Evolutionary conservation across 192 early-diverging fungal genomes (phyloP), one percentile per base, ranked within the genome.

Genomic region (Rhizophagus clarus): DNA sequence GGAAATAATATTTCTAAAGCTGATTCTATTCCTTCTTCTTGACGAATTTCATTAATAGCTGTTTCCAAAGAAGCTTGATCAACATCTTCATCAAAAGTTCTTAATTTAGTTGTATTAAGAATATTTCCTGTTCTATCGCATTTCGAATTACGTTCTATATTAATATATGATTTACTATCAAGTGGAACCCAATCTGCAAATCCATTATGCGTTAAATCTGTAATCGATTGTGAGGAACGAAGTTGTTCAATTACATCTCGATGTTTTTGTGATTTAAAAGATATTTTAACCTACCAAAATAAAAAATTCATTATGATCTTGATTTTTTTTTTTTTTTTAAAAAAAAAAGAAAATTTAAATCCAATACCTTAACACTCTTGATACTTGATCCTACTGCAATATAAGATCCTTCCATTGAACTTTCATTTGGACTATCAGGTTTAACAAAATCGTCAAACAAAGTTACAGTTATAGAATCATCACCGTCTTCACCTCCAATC

Each of bases 161-260:
- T n/a, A n/a, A 14, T 29, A 34, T 75, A 75, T 22, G 74, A 61
- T 29, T 15, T 32, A 32, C 9, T 61, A 34, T 75, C 74, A 7
- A 75, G 56, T 34, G 74, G 74, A 24, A 75, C 60, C 74, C 74
- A 75, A 75, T 75, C 74, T 22, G 31, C 31, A 29, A 75, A 75
- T 17, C 74, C 74, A 61, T 75, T 62, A 62, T 62, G 26, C 12
- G 56, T 75, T 34, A 75, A n/a, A n/a, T 60, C 56, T 20, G 4
- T 34, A 11, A 75, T 75, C 24, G 32, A 0, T 61, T 61, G 17
- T 37, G 74, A 75, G n/a, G n/a, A 32, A 22, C 56, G 17, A 8
- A 75, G 22, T 10, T 29, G 26, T 56, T 75, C 49, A 29, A 75
- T 61, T 37, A 61, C 47, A 61, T 45, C 26, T 61, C 22, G 49